phyloP scores from a whole-genome alignment of 2,329 filamentous ascomycete species.

The Tricladium varicosporioides region DNA sequence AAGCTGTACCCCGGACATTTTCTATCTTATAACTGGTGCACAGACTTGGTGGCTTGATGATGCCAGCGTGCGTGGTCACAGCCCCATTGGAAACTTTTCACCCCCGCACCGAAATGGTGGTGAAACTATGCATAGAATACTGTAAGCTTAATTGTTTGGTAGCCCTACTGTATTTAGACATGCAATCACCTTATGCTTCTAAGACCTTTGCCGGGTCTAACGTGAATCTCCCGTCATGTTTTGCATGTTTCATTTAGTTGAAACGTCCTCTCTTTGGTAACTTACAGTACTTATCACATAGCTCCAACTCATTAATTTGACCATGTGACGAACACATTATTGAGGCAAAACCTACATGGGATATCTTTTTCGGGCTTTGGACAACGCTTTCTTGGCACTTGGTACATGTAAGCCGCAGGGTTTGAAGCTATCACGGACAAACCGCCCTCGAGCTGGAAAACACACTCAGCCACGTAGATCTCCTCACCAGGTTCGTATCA shows the following conservation, averaged over 20 bases:
- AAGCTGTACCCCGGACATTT: not conserved
- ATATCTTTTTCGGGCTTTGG: not conserved
- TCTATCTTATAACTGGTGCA: not conserved
- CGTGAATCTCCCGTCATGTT: not conserved
- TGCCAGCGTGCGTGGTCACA: not conserved
- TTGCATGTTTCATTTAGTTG: not conserved
- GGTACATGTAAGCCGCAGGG: not conserved
- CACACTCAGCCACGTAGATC: not conserved
- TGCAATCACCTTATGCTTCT: not conserved
- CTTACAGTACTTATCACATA: not conserved
- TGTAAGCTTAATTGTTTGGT: not conserved
- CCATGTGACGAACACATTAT: not conserved
- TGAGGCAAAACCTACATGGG: not conserved
- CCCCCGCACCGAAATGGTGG: not conserved
- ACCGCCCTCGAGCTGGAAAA: not conserved
- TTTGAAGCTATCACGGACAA: not conserved
- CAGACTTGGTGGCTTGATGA: not conserved
- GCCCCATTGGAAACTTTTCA: not conserved
- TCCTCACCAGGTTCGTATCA: not conserved
- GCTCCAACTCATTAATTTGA: not conserved
- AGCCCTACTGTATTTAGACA: not conserved
- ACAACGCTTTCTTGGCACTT: too few species aligned
- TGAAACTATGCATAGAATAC: not conserved
- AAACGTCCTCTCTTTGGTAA: not conserved
- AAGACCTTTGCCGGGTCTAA: not conserved